phyloP scores from a whole-genome alignment of 108 stramenopile genomes.

The Cafeteria roenbergensis region DNA sequence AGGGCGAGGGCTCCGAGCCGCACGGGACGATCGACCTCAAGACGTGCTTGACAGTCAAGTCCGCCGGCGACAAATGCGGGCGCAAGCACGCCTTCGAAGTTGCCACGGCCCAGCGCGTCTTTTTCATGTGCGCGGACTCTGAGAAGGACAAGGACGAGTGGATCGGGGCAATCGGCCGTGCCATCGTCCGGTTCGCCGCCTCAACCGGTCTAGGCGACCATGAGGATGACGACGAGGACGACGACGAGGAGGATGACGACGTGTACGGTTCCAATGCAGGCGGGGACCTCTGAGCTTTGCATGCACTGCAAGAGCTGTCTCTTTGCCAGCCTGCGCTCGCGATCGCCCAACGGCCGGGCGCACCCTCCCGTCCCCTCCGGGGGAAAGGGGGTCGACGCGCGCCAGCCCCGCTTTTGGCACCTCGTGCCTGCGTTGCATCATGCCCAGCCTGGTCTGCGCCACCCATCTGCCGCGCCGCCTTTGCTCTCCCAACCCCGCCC shows the following conservation, averaged over 20 bases:
- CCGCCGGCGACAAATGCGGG: slow-evolving; percentile 80
- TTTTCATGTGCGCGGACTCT: slow-evolving; percentile 86
- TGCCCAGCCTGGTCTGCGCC: too few relatives aligned
- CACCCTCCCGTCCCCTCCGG: too few relatives aligned
- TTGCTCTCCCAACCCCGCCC: too few relatives aligned
- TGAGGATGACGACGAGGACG: not conserved
- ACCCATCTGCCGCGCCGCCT: too few relatives aligned
- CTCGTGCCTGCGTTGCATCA: too few relatives aligned
- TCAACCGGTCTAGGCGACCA: not conserved
- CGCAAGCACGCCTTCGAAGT: slow-evolving; percentile 93
- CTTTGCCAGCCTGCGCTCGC: too few relatives aligned
- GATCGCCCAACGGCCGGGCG: too few relatives aligned
- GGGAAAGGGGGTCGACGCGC: too few relatives aligned
- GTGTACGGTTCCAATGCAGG: too few relatives aligned
- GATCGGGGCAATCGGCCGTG: slow-evolving; percentile 93
- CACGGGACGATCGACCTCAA: slow-evolving; percentile 80
- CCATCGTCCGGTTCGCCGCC: slow-evolving; percentile 73
- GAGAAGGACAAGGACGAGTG: slow-evolving; percentile 99
- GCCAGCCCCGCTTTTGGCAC: too few relatives aligned
- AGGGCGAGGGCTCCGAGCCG: slow-evolving; percentile 43
- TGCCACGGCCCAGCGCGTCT: slow-evolving; percentile 80
- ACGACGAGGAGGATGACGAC: not conserved
- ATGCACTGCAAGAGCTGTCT: too few relatives aligned
- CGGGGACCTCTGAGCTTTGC: too few relatives aligned
- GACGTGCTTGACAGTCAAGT: slow-evolving; percentile 92